These are phyloP conservation scores for Hypoxylon lienhwacheense DNA, from an alignment of 495 filamentous ascomycete species.

Conservation along the genomic window DNA sequence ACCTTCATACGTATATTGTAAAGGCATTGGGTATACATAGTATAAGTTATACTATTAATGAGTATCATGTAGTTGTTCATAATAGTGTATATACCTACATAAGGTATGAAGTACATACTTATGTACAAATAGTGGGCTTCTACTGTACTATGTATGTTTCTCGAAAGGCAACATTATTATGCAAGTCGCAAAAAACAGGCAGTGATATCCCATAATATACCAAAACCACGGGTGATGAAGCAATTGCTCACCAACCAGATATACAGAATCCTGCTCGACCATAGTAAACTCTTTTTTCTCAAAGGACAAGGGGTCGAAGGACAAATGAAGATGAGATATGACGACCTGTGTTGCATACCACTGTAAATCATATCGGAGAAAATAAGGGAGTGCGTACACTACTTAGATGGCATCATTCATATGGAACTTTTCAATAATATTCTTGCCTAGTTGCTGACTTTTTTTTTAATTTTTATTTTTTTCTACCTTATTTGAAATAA, in stretches of 20 bases:
- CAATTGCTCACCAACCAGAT: conserved; percentile 24
- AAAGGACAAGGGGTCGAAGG: conserved; percentile 14
- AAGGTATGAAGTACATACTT: too few relatives aligned
- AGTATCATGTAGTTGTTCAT: neutral
- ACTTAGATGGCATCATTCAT: conserved; percentile 23
- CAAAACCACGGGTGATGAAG: conserved; percentile 22
- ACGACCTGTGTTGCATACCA: conserved; percentile 17
- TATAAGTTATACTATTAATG: conserved; percentile 1
- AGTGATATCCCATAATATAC: conserved; percentile 30
- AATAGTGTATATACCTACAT: too few relatives aligned
- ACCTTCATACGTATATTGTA: conserved; percentile 18
- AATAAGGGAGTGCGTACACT: conserved; percentile 10
- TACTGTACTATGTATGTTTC: conserved; percentile 20
- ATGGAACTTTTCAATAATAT: neutral
- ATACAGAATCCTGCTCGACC: conserved; percentile 14
- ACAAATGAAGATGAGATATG: conserved; percentile 13
- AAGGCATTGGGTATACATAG: conserved; percentile 20
- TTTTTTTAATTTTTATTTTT: too few relatives aligned
- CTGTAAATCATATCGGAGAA: conserved; percentile 28
- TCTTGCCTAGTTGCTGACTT: too few relatives aligned
- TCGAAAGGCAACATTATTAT: conserved; percentile 22
- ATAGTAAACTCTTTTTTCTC: conserved; percentile 28
- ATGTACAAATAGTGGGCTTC: too few relatives aligned
- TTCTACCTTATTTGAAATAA: too few relatives aligned
- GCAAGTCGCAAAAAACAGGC: conserved; percentile 27